A percentile compares a stretch with the other conserved stretches of the same genome.
Conservation (phyloP, 2,329 filamentous ascomycete species). For the Stagonosporopsis cucurbitacearum region DNA sequence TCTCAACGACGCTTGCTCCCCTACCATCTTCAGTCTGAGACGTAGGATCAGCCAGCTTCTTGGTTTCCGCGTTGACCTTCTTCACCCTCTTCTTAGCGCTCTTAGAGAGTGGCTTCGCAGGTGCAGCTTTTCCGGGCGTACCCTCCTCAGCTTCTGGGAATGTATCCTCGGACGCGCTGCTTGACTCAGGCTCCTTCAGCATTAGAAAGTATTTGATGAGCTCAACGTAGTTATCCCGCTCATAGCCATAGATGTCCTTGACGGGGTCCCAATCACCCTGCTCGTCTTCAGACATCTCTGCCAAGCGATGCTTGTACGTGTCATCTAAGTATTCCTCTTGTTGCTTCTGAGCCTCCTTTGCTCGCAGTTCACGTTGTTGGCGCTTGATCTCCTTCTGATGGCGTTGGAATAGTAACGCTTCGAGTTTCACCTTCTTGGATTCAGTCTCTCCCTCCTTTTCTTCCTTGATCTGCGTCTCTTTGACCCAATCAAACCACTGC, state of each 20-base stretch:
- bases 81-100: constrained; percentile 46
- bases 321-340: constrained; percentile 56
- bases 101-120: constrained; percentile 30
- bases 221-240: constrained; percentile 53
- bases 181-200: constrained; percentile 39
- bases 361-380: constrained; percentile 49
- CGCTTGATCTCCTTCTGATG: constrained; percentile 54
- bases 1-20: constrained; percentile 49
- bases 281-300: constrained; percentile 47
- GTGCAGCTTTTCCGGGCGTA: constrained; percentile 1
- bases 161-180: constrained; percentile 1
- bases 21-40: constrained; percentile 22
- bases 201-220: constrained; percentile 57
- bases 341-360: constrained; percentile 52
- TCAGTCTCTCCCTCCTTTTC: constrained; percentile 56
- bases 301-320: constrained; percentile 51
- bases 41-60: constrained; percentile 27
- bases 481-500: constrained; percentile 59
- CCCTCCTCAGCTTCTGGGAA: neutral
- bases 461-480: constrained; percentile 54
- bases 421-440: constrained; percentile 57
- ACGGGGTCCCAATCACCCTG: constrained; percentile 57
- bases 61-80: constrained; percentile 33
- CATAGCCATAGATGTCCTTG: constrained; percentile 55
- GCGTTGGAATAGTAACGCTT: constrained; percentile 57